Evolutionary conservation across 2,329 filamentous ascomycete genomes (phyloP), one percentile per base, ranked within the genome.

Genomic region (Botrytis deweyae): DNA sequence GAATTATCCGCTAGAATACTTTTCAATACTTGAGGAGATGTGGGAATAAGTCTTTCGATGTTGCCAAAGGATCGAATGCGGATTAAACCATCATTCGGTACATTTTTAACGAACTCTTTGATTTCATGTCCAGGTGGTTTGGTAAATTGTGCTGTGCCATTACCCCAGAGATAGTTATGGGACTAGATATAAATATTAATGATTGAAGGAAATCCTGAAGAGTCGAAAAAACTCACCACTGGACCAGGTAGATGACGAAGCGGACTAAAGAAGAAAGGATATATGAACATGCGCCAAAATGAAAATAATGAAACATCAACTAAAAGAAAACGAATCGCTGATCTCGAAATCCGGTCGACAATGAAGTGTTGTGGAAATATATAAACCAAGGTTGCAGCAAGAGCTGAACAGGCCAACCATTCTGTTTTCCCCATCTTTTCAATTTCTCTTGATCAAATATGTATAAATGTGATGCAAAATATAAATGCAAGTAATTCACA

Each of bases 31-130:
- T 90, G 89, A 36, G 90, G 85, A 4, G 84, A 87, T 3, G 86
- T 87, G 65, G 90, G 80, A 10, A 92, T 75, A 22, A 93, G 77
- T 46, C 88, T 85, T 78, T 92, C 90, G 29, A 83, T 78, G 79
- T 92, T 92, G 75, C 89, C 86, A 46, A 89, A 79, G 36, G 87
- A 84, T 7, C 88, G 86, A 79, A 91, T 93, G 18, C 90, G 87
- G 70, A 94, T 88, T 22, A 94, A 77, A 7, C 91, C 92, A 36
- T 92, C 83, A 78, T 94, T 90, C 4, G 89, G 89, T 44, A 93
- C 83, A 4, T 84, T 84, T 62, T 87, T 84, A 20, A 87, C 82
- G 84, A 86, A 78, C 40, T 74, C 65, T 12, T 78, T 75, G 40
- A 81, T 77, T 63, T 73, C 14, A 9, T 29, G 9, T 29, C 46